Evolutionary conservation across 805 yeast species (phyloP).

Genomic region (Kodamaea lidongshanica): DNA sequence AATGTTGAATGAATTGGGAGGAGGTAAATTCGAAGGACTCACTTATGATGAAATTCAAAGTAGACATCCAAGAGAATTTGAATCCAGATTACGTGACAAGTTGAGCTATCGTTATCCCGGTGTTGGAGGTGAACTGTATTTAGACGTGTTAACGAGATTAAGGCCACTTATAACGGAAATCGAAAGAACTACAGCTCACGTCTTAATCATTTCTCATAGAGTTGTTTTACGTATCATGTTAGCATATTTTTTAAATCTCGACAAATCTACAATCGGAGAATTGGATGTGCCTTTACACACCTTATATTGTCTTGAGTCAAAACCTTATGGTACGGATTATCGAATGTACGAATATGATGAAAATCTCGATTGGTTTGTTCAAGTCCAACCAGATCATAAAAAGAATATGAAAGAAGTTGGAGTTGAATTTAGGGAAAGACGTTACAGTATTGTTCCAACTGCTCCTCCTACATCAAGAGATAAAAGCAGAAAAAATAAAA

Average conservation of each 20-base stretch:
- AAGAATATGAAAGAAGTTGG: conserved; percentile 66
- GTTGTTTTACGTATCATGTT: conserved; percentile 83
- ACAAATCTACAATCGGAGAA: conserved; percentile 75
- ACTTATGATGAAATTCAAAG: conserved; percentile 81
- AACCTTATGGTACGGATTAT: conserved; percentile 96
- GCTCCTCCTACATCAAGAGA: conserved; percentile 47
- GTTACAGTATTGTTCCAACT: conserved; percentile 70
- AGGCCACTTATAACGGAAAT: conserved; percentile 88
- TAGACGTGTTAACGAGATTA: conserved; percentile 86
- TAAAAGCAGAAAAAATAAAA: conserved; percentile 4
- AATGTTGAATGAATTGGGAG: conserved; percentile 89
- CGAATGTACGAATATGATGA: conserved; percentile 84
- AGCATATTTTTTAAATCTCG: conserved; percentile 83
- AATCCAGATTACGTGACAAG: conserved; percentile 68
- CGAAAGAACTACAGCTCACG: conserved; percentile 85
- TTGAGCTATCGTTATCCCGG: conserved; percentile 91
- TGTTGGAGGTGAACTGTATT: conserved; percentile 91
- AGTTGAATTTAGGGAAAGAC: conserved; percentile 60
- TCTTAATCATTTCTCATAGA: conserved; percentile 77
- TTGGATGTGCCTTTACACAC: conserved; percentile 92
- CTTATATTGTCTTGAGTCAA: conserved; percentile 81
- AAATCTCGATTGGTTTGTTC: conserved; percentile 64
- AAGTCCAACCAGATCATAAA: conserved; percentile 51
- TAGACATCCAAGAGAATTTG: conserved; percentile 70
- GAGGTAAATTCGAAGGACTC: conserved; percentile 89